Percentiles rank a stretch among this genome's conserved stretches.
Conservation (phyloP, 2,329 filamentous ascomycete genomes). For the Aspergillus felis region DNA sequence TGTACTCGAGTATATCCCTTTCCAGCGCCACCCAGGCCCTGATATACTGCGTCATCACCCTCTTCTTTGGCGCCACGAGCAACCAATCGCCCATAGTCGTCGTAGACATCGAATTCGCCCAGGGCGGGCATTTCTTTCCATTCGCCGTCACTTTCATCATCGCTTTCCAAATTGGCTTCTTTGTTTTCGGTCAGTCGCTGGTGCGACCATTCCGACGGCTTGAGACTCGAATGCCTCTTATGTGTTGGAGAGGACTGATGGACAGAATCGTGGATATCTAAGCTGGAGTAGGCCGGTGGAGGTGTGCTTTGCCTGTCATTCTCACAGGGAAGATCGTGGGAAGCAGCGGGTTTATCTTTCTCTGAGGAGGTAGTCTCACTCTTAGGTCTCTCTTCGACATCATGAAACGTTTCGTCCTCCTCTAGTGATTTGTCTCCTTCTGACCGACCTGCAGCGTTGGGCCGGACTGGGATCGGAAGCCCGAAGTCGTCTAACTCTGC, state of each 20-base stretch:
- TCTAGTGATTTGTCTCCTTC: conserved; percentile 11
- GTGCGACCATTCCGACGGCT: conserved; percentile 83
- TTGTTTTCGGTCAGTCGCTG: conserved; percentile 63
- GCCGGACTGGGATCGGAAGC: conserved; percentile 31
- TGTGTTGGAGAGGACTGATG: conserved; percentile 13
- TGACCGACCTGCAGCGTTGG: conserved; percentile 11
- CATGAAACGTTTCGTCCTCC: conserved; percentile 17
- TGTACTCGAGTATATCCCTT: conserved; percentile 96
- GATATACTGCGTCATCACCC: conserved; percentile 69
- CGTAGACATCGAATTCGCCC: conserved; percentile 90
- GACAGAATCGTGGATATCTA: conserved; percentile 4
- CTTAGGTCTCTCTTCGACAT: conserved; percentile 12
- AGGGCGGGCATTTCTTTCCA: conserved; percentile 97
- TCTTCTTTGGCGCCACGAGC: conserved; percentile 72
- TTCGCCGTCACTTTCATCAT: conserved; percentile 60
- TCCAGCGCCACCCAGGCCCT: conserved; percentile 77
- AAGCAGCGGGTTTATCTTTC: not conserved
- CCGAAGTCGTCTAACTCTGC: conserved; percentile 37
- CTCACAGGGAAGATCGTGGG: not conserved
- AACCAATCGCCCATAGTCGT: conserved; percentile 84
- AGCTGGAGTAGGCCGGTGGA: conserved; percentile 12
- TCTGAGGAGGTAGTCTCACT: not conserved
- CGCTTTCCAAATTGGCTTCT: conserved; percentile 34
- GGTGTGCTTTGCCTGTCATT: conserved; percentile 10
- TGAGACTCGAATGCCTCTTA: conserved; percentile 23